Percentiles rank a stretch among this genome's conserved stretches.
These are phyloP conservation scores for Ophiostoma angusticollis DNA, from an alignment of 2,329 filamentous ascomycete genomes.

Conservation along the genomic window DNA sequence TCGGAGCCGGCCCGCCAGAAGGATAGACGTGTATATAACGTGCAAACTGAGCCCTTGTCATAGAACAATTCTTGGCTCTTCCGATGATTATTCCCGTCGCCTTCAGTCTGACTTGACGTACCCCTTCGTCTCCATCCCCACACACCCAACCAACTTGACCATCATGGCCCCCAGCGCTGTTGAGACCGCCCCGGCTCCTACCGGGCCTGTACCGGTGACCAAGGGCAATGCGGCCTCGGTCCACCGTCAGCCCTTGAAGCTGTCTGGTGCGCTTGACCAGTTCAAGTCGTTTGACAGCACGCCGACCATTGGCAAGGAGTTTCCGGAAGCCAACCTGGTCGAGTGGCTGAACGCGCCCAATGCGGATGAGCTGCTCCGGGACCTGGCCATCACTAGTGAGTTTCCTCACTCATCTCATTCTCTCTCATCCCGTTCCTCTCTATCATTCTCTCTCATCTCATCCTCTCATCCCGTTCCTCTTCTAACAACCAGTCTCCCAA, in stretches of 20 bases:
- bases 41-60: too few species aligned
- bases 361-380: conserved; percentile 48
- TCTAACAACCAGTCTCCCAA: conserved; percentile 35
- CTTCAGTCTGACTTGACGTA: too few species aligned
- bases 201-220: background rate
- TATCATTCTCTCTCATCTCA: background rate
- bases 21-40: too few species aligned
- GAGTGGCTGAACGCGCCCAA: conserved; percentile 50
- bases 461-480: background rate
- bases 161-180: conserved; percentile 17
- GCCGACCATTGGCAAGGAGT: conserved; percentile 50
- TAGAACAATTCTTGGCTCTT: too few species aligned
- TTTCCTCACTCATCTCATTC: background rate
- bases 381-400: conserved; percentile 54
- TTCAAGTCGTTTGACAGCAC: conserved; percentile 47
- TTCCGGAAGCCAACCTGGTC: conserved; percentile 41
- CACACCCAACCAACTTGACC: too few species aligned
- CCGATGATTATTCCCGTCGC: too few species aligned
- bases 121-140: too few species aligned
- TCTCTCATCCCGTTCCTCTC: background rate
- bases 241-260: conserved; percentile 28
- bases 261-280: conserved; percentile 36
- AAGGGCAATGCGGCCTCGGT: conserved; percentile 9
- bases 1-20: too few species aligned
- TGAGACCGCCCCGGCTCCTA: conserved; percentile 9